Evolutionary conservation across 176 grass and related monocot species (phyloP), one percentile per base, ranked within the genome.

Genomic region (Triticum turgidum): DNA sequence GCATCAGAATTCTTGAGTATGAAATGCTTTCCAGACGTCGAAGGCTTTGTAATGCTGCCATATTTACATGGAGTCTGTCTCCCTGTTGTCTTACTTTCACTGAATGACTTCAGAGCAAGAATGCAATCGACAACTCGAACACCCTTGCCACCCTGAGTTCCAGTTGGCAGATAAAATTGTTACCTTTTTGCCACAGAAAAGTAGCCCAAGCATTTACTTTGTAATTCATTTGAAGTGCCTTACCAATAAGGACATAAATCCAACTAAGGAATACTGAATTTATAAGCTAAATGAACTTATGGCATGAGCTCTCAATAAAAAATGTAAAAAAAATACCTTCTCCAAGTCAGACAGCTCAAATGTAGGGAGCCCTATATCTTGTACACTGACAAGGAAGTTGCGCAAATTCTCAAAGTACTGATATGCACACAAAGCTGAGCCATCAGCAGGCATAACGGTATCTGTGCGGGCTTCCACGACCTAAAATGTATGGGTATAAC

Each of bases 261-360:
- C 10, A 12, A 34, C 6, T 14, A 69, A 61, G 38, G 35, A 76
- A 81, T 25, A 70, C 22, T 61, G 12, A 51, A 65, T 20, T 61
- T 82, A 56, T 80, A 65, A 22, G 65, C 25, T 32, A 49, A 80
- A 32, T 72, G 11, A 85, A 73, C 35, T 47, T 68, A 58, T 6
- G 17, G 49, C 69, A 79, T 58, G 30, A 79, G 58, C 44, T 82
- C 62, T 78, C 65, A 45, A 61, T 30, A 61, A 69, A 92, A 24
- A 9, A 70, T 25, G 61, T 54, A 33, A 62, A 63, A 59, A 59
- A 9, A 15, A 58, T 76, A 95, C 96, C 93, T 94, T 94, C 33
- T 94, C 93, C 47, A 98, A 71, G 88, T 96, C 96, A 21, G 92
- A 98, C 74, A 91, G 92, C 88, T 94, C 96, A 83, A 98, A 96